Evolutionary conservation across 2,329 filamentous ascomycete species (phyloP), one percentile per base, ranked within the genome.

Genomic region (Colletotrichum sp.): DNA sequence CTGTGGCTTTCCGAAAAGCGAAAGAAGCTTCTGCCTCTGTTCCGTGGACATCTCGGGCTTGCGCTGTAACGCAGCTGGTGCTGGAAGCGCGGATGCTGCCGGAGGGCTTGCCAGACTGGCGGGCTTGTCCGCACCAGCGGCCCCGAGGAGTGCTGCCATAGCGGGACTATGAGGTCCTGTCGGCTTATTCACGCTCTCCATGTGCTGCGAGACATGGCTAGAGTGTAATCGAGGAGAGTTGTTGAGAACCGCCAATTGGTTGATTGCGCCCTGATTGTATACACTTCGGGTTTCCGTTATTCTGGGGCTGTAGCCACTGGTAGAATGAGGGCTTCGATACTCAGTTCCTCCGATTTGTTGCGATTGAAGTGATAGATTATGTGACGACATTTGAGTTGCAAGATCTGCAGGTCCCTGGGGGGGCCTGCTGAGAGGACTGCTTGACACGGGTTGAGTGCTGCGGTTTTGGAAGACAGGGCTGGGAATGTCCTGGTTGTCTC

Each of bases 1-100:
- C 59, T 83, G 81, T 6, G 85, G 80, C 79, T 90, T 91, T 30
- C 90, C 89, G 80, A 95, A 94, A 3, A 95, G 88, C 7, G 92
- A 93, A 14, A 95, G 86, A 6, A 90, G 84, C 71, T 86, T 84
- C 60, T 86, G 85, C 77, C 82, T 86, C 69, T 90, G 88, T 55
- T 85, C 90, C 24, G 82, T 78, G 9, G 82, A 84, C 55, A 83
- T 81, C 30, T 86, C 82, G 52, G 83, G 81, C 32, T 83, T 82
- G 13, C 82, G 82, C 60, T 84, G 83, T 26, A 80, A 72, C 13
- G 79, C 71, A 7, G 78, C 79, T 7, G 82, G 80, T 28, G 80
- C 73, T 8, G 82, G 81, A 55, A 83, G 78, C 48, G 79, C 78
- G 6, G 81, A 81, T 21, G 79, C 77, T 8, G 80, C 74, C 78